Percentiles rank a stretch among this genome's conserved stretches.
Evolutionary conservation across 345 rosid species (phyloP).

Genomic region (Raphanus raphanistrum): DNA sequence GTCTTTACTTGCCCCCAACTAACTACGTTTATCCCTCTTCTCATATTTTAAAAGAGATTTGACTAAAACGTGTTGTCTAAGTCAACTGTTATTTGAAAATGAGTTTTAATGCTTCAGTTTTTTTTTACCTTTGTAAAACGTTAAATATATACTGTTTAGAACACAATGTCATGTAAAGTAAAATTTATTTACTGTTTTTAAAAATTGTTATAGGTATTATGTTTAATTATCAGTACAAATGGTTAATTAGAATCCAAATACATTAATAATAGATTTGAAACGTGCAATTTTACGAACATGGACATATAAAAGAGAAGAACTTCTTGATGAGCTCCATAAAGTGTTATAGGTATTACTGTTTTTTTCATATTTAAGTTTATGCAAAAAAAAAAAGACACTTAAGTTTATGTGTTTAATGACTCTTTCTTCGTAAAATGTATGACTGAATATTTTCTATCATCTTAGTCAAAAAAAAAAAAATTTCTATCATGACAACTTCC

Average conservation of each 20-base stretch:
- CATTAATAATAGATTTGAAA: neutral
- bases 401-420: neutral
- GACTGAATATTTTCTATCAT: neutral
- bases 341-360: too few species aligned
- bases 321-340: neutral
- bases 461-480: too few species aligned
- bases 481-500: neutral
- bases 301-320: neutral
- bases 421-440: neutral
- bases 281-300: neutral
- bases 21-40: constrained; percentile 8
- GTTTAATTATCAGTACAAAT: neutral
- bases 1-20: constrained; percentile 33
- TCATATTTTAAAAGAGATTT: neutral
- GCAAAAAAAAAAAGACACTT: too few species aligned
- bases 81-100: neutral
- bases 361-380: too few species aligned
- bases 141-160: neutral
- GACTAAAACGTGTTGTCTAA: neutral
- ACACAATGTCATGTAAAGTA: neutral
- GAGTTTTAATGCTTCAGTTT: neutral
- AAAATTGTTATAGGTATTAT: neutral
- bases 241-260: neutral
- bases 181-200: neutral
- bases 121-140: neutral